Base-by-base conservation (phyloP, 2,329 filamentous ascomycete genomes). In the Cryphonectria japonica region DNA sequence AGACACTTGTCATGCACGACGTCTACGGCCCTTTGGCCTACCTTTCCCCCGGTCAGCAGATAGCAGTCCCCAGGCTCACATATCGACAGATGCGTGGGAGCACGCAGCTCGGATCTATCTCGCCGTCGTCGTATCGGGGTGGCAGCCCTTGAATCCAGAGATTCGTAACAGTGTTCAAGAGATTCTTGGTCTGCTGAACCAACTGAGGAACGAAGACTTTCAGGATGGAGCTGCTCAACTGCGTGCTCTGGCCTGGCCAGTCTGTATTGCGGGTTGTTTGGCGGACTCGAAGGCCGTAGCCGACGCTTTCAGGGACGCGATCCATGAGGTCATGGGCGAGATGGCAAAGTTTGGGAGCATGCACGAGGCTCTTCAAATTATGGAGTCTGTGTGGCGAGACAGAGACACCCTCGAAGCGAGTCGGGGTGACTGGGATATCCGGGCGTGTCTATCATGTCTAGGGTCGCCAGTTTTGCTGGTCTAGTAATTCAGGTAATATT, bases 71-170 rank as follows among this genome's bases (percentile, higher is more conserved):
- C 32, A 29, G 14, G 54, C 54, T 32, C 54, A 59, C 22, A 4
- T 37, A 9, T 43, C 57, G 54, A 70, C 64, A 14, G 39, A 59
- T 16, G 52, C 52, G 59, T 87, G 85, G 86, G 82, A 83, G 0
- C 81, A 85, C 61, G 85, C 84, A 0, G 79, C 83, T 0, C 78
- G 85, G 1, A 80, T 82, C 9, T 87, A 87, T 71, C 80, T 87
- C 16, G 78, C 80, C 16, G 82, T 86, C 4, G 84, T 87, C 29
- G 79, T 86, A 3, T 82, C 81, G 1, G 86, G 85, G 3, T 87
- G 85, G 85, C 84, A 86, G 72, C 85, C 85, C 0, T 80, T 80
- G 0, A 82, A 79, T 63, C 76, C 78, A 0, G 84, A 85, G 66
- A 81, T 86, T 2, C 79, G 79, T 2, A 71, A 74, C 34, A 75